Evolutionary conservation across 192 early-diverging fungal genomes (phyloP).

Genomic region (Backusella tuberculispora): DNA sequence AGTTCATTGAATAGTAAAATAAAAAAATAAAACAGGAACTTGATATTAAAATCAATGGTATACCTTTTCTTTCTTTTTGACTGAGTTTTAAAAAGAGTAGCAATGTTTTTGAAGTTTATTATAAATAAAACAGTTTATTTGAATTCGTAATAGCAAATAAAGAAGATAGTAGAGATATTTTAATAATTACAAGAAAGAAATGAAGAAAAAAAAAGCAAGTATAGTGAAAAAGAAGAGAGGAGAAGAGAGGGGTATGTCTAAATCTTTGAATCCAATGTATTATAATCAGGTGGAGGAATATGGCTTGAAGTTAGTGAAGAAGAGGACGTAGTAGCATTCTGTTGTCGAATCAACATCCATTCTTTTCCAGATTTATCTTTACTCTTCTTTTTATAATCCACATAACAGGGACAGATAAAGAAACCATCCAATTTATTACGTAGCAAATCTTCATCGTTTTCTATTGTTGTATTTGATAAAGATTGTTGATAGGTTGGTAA

Average conservation of each 20-base stretch:
- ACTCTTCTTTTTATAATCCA: conserved; percentile 32
- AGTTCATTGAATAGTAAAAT: too few species aligned
- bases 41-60: too few species aligned
- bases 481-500: conserved; percentile 37
- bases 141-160: too few species aligned
- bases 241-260: neutral
- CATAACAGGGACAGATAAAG: conserved; percentile 36
- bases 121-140: too few species aligned
- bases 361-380: conserved; percentile 11
- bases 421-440: conserved; percentile 14
- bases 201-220: too few species aligned
- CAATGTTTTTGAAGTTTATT: too few species aligned
- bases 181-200: too few species aligned
- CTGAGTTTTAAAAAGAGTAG: too few species aligned
- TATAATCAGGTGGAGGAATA: neutral
- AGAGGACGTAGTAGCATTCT: conserved; percentile 2
- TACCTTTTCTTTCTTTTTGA: too few species aligned
- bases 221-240: too few species aligned
- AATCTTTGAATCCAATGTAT: neutral
- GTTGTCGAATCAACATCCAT: conserved; percentile 15
- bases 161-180: too few species aligned
- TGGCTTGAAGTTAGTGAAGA: neutral
- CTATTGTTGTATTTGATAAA: conserved; percentile 10
- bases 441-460: neutral
- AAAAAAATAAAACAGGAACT: too few species aligned